Evolutionary conservation across 495 filamentous ascomycete species (phyloP), one percentile per base, ranked within the genome.

Genomic region (Penicillium roqueforti): DNA sequence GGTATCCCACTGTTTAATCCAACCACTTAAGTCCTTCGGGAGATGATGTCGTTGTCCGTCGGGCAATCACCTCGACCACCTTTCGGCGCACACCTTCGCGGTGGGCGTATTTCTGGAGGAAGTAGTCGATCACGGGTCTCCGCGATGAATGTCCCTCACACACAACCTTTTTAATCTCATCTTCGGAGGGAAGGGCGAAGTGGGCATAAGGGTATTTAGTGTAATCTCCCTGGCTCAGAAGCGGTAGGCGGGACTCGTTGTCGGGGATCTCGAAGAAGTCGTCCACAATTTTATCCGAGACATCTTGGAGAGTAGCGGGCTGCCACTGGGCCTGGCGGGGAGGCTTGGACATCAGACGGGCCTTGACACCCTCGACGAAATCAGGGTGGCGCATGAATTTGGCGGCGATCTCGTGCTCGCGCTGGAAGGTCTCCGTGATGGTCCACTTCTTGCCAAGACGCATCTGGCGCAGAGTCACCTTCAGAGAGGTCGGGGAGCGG

Each of bases 371-470:
- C 68, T 89, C 85, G 41, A 81, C 80, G 68, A 97, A 98, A 68
- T 98, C 93, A 4, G 83, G 86, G 62, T 89, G 83, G 29, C 71
- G 66, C 92, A 97, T 96, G 77, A 97, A 97, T 47, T 80, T 78
- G 37, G 77, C 65, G 4, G 93, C 89, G 32, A 97, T 84, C 56
- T 82, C 75, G 68, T 91, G 76, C 73, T 98, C 93, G 32, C 84
- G 82, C 63, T 83, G 74, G 78, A 97, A 97, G 1, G 93, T 83
- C 69, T 92, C 79, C 5, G 76, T 66, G 60, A 97, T 96, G 49
- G 69, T 72, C 93, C 93, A 96, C 2, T 74, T 63, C 54, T 67
- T 63, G 50, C 89, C 90, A 23, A 88, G 68, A 51, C 84, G 87
- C 83, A 96, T 82, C 72, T 91, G 87, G 52, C 79, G 78, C 43